Evolutionary conservation across 2,329 filamentous ascomycete species (phyloP).

Genomic region (Parasarocladium wereldwijsianum): DNA sequence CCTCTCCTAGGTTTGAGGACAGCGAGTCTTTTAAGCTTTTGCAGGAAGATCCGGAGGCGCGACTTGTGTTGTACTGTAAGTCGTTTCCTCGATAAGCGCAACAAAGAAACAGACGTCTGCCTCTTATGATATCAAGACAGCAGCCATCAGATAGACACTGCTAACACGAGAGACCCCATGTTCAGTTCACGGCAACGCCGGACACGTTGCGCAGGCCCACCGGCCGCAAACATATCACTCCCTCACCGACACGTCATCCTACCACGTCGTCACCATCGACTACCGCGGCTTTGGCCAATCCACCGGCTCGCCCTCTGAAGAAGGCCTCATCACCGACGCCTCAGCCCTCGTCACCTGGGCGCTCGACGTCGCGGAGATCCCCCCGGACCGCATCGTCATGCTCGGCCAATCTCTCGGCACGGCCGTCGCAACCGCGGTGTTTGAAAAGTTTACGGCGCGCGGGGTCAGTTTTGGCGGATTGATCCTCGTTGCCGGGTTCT

Average conservation of each 20-base stretch:
- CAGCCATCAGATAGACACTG: too few relatives aligned
- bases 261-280: slow-evolving; percentile 79
- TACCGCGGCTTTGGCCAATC: slow-evolving; percentile 81
- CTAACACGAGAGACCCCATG: too few relatives aligned
- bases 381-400: slow-evolving; percentile 59
- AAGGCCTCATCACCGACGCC: slow-evolving; percentile 68
- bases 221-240: slow-evolving; percentile 67
- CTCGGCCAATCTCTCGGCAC: slow-evolving; percentile 83
- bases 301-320: slow-evolving; percentile 65
- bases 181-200: slow-evolving; percentile 61
- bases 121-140: too few relatives aligned
- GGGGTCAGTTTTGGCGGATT: slow-evolving; percentile 63
- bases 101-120: too few relatives aligned
- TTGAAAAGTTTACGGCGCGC: slow-evolving; percentile 49
- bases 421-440: slow-evolving; percentile 62
- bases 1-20: slow-evolving; percentile 29
- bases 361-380: slow-evolving; percentile 46
- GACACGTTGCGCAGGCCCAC: slow-evolving; percentile 65
- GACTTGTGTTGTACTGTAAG: slow-evolving; percentile 50
- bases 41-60: slow-evolving; percentile 45
- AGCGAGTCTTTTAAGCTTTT: slow-evolving; percentile 47
- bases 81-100: too few relatives aligned
- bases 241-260: slow-evolving; percentile 55
- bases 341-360: slow-evolving; percentile 60
- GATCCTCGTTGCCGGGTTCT: slow-evolving; percentile 69